Evolutionary conservation across 2,329 filamentous ascomycete genomes (phyloP).

Genomic region (Colletotrichum musae): DNA sequence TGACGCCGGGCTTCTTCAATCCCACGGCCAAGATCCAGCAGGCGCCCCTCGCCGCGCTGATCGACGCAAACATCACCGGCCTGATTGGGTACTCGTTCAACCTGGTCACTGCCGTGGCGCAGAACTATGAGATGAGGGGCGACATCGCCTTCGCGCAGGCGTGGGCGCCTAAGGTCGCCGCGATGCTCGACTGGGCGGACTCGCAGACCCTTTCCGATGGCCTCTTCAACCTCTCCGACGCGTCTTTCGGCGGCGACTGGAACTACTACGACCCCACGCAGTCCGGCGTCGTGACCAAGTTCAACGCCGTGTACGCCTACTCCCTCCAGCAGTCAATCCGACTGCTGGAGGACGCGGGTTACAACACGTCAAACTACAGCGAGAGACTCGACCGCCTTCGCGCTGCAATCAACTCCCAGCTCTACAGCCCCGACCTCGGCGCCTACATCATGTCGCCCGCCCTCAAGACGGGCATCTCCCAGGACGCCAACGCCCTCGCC

Average conservation of each 20-base stretch:
- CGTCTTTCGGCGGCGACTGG: constrained; percentile 51
- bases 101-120: constrained; percentile 49
- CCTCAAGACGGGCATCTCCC: constrained; percentile 44
- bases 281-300: constrained; percentile 48
- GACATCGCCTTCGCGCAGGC: constrained; percentile 45
- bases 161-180: constrained; percentile 47
- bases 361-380: constrained; percentile 44
- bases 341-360: constrained; percentile 42
- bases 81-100: constrained; percentile 54
- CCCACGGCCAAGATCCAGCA: constrained; percentile 52
- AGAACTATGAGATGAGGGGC: constrained; percentile 49
- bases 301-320: constrained; percentile 52
- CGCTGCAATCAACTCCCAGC: constrained; percentile 44
- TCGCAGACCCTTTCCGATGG: constrained; percentile 46
- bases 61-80: constrained; percentile 48
- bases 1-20: constrained; percentile 49
- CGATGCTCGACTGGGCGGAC: constrained; percentile 53
- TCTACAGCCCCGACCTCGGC: constrained; percentile 46
- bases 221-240: constrained; percentile 47
- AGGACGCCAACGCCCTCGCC: constrained; percentile 51
- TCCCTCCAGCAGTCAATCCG: constrained; percentile 46
- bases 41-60: constrained; percentile 38
- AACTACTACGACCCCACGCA: constrained; percentile 53
- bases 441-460: constrained; percentile 47
- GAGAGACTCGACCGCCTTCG: constrained; percentile 45